Evolutionary conservation across 768 basidiomycete species (phyloP).

Genomic region (Xanthoconium purpureum): DNA sequence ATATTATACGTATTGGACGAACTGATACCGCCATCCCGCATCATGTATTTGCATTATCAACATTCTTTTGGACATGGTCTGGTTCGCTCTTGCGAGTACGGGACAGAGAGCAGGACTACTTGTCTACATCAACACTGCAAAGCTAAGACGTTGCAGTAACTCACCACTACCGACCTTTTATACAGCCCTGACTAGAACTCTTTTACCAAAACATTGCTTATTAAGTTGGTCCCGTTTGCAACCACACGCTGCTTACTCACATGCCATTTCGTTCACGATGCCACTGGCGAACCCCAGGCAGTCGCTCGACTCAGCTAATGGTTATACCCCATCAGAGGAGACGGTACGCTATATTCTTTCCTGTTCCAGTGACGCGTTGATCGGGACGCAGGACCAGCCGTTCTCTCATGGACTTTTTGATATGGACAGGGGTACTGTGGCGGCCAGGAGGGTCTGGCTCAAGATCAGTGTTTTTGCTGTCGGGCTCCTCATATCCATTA

Average conservation of each 20-base stretch:
- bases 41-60: slow-evolving; percentile 26
- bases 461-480: slow-evolving; percentile 38
- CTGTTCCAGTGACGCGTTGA: slow-evolving; percentile 5
- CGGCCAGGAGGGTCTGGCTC: slow-evolving; percentile 40
- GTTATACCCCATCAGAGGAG: not conserved
- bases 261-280: slow-evolving; percentile 1
- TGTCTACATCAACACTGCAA: not conserved
- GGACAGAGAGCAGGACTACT: not conserved
- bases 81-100: not conserved
- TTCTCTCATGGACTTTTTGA: slow-evolving; percentile 33
- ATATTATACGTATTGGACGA: slow-evolving; percentile 31
- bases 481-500: slow-evolving; percentile 38
- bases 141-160: not conserved
- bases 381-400: slow-evolving; percentile 18
- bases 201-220: slow-evolving; percentile 11
- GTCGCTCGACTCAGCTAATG: not conserved
- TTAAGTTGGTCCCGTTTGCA: slow-evolving; percentile 12
- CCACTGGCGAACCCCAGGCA: not conserved
- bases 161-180: not conserved
- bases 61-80: slow-evolving; percentile 21
- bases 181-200: not conserved
- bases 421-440: slow-evolving; percentile 25
- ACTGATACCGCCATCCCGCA: slow-evolving; percentile 21
- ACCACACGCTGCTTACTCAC: not conserved
- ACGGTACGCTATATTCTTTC: slow-evolving; percentile 6